phyloP scores from a whole-genome alignment of 1,139 yeast species.

The Debaryomyces coudertii region DNA sequence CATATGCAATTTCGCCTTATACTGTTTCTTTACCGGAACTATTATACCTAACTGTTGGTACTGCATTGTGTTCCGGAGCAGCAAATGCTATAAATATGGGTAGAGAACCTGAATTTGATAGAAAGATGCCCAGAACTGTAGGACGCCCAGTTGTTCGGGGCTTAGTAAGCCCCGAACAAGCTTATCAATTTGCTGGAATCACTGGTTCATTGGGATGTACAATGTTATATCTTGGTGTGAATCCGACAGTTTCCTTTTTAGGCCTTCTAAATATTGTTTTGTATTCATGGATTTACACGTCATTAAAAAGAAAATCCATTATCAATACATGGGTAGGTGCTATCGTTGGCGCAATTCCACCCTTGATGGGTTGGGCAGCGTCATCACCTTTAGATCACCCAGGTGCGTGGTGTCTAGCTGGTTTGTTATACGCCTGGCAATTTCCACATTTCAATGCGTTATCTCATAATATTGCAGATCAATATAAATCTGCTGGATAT shows the following conservation, averaged over 20 bases:
- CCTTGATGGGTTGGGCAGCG: slow-evolving; percentile 99
- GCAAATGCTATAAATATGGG: slow-evolving; percentile 98
- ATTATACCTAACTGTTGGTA: slow-evolving; percentile 76
- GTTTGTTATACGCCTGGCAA: slow-evolving; percentile 94
- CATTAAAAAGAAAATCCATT: slow-evolving; percentile 81
- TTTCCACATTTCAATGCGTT: slow-evolving; percentile 96
- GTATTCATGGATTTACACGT: slow-evolving; percentile 89
- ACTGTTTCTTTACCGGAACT: slow-evolving; percentile 73
- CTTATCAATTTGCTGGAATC: slow-evolving; percentile 75
- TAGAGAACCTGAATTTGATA: slow-evolving; percentile 88
- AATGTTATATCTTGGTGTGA: slow-evolving; percentile 77
- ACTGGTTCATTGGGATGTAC: slow-evolving; percentile 74
- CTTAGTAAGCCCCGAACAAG: slow-evolving; percentile 70
- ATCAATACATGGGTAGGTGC: slow-evolving; percentile 99
- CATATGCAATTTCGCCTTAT: slow-evolving; percentile 89
- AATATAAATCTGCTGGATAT: slow-evolving; percentile 90
- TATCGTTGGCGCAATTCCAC: slow-evolving; percentile 96
- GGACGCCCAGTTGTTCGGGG: slow-evolving; percentile 93
- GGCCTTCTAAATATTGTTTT: slow-evolving; percentile 79
- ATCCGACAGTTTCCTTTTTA: slow-evolving; percentile 76
- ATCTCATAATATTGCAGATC: slow-evolving; percentile 84
- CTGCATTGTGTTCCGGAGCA: slow-evolving; percentile 85
- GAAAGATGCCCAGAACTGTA: slow-evolving; percentile 85
- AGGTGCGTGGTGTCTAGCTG: slow-evolving; percentile 95
- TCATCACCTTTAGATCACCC: slow-evolving; percentile 81